Conservation (phyloP, 805 yeast genomes). For the Zygotorulaspora chibaensis region DNA sequence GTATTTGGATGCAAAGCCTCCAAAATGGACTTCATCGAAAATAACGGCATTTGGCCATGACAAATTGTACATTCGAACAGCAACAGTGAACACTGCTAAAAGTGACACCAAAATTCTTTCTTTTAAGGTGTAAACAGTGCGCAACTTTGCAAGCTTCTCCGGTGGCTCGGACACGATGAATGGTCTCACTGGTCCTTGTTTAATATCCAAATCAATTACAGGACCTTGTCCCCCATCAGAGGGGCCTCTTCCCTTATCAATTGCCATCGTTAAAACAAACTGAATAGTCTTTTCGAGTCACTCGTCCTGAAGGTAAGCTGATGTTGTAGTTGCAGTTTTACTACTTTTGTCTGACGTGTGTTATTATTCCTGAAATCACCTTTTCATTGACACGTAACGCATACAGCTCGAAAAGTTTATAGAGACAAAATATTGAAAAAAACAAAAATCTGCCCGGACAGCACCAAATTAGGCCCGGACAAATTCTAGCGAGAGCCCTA, state of each 20-base stretch:
- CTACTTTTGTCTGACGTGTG: too few species aligned
- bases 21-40: slow-evolving; percentile 92
- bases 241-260: slow-evolving; percentile 5
- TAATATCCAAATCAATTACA: slow-evolving; percentile 44
- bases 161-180: slow-evolving; percentile 53
- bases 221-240: slow-evolving; percentile 19
- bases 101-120: slow-evolving; percentile 42
- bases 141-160: slow-evolving; percentile 36
- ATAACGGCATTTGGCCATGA: slow-evolving; percentile 76
- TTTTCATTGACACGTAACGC: slow-evolving; percentile 1
- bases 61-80: slow-evolving; percentile 59
- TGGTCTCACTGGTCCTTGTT: slow-evolving; percentile 50
- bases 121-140: slow-evolving; percentile 37
- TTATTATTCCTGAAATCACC: not conserved
- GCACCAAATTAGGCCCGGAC: not conserved
- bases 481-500: not conserved
- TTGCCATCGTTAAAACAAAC: slow-evolving; percentile 4
- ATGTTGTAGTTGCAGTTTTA: not conserved
- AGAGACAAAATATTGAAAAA: not conserved
- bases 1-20: slow-evolving; percentile 90
- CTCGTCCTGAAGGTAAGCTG: not conserved
- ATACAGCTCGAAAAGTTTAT: not conserved
- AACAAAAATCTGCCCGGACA: not conserved
- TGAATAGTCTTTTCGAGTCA: not conserved
- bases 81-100: slow-evolving; percentile 48